phyloP scores from a whole-genome alignment of 768 basidiomycete species.

The Russula emetica region DNA sequence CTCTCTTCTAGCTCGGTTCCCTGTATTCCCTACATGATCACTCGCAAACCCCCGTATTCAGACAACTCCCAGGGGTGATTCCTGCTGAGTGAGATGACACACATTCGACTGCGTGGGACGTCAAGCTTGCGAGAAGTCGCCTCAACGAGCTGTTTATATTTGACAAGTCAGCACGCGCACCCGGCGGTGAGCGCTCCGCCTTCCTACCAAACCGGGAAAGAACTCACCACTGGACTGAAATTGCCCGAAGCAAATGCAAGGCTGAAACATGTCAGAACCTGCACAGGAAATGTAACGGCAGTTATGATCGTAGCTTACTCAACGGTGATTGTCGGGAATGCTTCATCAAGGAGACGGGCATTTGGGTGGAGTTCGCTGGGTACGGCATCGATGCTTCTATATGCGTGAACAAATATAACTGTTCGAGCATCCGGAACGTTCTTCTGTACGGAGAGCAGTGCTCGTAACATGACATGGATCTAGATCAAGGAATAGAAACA shows the following conservation, averaged over 20 bases:
- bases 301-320: constrained; percentile 13
- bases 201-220: not conserved
- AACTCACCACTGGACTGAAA: constrained; percentile 22
- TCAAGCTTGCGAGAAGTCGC: constrained; percentile 20
- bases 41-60: constrained; percentile 23
- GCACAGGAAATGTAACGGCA: not conserved
- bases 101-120: constrained; percentile 26
- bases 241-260: constrained; percentile 22
- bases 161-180: not conserved
- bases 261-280: constrained; percentile 8
- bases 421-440: constrained; percentile 26
- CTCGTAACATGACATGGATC: constrained; percentile 27
- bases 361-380: constrained; percentile 29
- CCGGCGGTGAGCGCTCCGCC: not conserved
- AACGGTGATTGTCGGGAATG: constrained; percentile 28
- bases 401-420: constrained; percentile 27
- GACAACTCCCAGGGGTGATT: constrained; percentile 25
- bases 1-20: too few relatives aligned
- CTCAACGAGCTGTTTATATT: constrained; percentile 22
- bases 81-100: constrained; percentile 20
- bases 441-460: constrained; percentile 24
- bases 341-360: constrained; percentile 27
- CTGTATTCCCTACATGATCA: constrained; percentile 12
- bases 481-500: not conserved
- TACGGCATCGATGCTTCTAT: constrained; percentile 19